phyloP scores from a whole-genome alignment of 1,284 basidiomycete genomes.

The Trametes versicolor region DNA sequence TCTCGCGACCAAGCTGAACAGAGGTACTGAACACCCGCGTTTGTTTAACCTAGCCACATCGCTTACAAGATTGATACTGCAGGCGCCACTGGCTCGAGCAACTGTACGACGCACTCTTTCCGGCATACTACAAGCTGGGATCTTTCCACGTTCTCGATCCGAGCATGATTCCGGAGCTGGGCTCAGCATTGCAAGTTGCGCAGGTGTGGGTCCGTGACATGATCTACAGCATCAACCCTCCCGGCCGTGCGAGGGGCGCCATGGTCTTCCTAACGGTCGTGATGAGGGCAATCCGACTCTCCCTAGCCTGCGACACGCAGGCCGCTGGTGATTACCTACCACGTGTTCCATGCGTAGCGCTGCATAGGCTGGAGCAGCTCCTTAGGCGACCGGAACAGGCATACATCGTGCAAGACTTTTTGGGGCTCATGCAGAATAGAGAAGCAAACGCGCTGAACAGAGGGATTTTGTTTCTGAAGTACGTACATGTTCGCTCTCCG shows the following conservation, averaged over 20 bases:
- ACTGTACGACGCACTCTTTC: conserved; percentile 39
- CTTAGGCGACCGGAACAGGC: conserved; percentile 25
- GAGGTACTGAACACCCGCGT: too few relatives aligned
- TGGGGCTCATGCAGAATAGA: conserved; percentile 39
- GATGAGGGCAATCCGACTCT: conserved; percentile 39
- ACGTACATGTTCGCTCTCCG: conserved; percentile 5
- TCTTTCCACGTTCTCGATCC: conserved; percentile 44
- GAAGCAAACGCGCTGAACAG: conserved; percentile 38
- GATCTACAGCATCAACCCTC: conserved; percentile 42
- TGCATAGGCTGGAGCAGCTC: conserved; percentile 10
- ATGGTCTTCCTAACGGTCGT: conserved; percentile 32
- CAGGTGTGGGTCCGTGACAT: conserved; percentile 52
- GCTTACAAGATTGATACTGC: too few relatives aligned
- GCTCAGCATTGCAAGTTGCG: conserved; percentile 47
- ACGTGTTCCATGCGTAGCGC: conserved; percentile 33
- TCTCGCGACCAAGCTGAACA: conserved; percentile 27
- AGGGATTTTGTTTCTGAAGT: conserved; percentile 42
- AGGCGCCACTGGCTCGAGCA: conserved; percentile 34
- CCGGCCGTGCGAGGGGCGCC: neutral
- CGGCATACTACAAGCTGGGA: conserved; percentile 37
- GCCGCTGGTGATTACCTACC: conserved; percentile 28
- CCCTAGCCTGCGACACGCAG: conserved; percentile 33
- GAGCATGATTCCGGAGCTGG: conserved; percentile 48
- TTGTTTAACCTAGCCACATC: too few relatives aligned
- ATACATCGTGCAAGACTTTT: conserved; percentile 51